Base-by-base conservation (phyloP, 768 basidiomycete genomes). In the Baorangia bicolor region DNA sequence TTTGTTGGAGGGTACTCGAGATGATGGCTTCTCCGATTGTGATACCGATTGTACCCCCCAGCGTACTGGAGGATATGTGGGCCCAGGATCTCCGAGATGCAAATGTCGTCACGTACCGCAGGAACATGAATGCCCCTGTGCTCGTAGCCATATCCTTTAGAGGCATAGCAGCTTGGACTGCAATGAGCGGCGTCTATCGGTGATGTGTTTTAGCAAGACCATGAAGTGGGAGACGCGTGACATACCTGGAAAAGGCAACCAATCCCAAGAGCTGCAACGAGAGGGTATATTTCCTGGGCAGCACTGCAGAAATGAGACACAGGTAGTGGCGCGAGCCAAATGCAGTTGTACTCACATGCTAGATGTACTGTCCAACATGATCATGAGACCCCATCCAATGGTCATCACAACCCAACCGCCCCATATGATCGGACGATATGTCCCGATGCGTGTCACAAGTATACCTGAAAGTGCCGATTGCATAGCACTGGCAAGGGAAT, bases 21-120 rank as follows among this genome's bases (percentile, higher is more conserved):
- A 84, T 86, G 54, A 91, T 85, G 3, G 84, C 82, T 64, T 91
- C 84, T 30, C 89, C 88, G 41, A 90, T 68, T 1, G 88, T 81
- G 52, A 92, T 84, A 18, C 88, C 88, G 27, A 92, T 75, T 2
- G 90, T 87, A 35, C 86, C 88, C 16, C 90, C 90, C 47, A 92
- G 65, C 4, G 79, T 83, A 63, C 88, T 87, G 60, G 14, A 49
- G 21, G 13, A 49, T 28, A n/a, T n/a, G 16, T 49, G 28, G 58
- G 18, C 39, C 14, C 12, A 35, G n/a, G 28, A 30, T 27, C 2
- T 20, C 31, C 25, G 20, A 40, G 12, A 43, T 33, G 49, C 5
- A 50, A 27, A 18, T 28, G 14, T 20, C 43, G 37, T 16, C 37
- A 42, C 50, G 31, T 47, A 73, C 69, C 70, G 67, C 23, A 77